Evolutionary conservation across 495 filamentous ascomycete genomes (phyloP).

Genomic region (Baudoinia panamericana): DNA sequence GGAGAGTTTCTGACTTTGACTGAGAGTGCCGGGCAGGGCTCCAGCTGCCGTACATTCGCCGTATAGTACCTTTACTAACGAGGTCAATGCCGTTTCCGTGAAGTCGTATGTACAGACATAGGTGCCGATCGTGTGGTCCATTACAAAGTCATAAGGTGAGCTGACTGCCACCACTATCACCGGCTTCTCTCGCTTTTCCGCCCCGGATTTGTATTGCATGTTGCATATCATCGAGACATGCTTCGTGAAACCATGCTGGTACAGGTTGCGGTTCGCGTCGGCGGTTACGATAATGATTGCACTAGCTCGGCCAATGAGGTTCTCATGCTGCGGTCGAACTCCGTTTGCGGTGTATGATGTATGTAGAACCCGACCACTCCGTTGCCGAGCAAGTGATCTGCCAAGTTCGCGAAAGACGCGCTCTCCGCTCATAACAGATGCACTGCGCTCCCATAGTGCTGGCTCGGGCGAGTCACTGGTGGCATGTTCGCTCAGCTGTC

Average conservation of each 20-base stretch:
- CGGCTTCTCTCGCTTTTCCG: constrained; percentile 47
- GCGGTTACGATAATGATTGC: constrained; percentile 80
- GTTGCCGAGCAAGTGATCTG: constrained; percentile 62
- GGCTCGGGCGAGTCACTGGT: constrained; percentile 35
- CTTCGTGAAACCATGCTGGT: constrained; percentile 83
- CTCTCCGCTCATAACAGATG: constrained; percentile 73
- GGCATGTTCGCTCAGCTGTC: constrained; percentile 36
- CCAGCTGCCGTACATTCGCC: constrained; percentile 63
- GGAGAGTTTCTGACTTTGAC: constrained; percentile 66
- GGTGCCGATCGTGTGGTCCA: constrained; percentile 67
- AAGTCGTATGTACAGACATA: constrained; percentile 92
- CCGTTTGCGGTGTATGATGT: constrained; percentile 87
- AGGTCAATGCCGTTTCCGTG: constrained; percentile 74
- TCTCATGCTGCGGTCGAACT: constrained; percentile 77
- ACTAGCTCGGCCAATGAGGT: constrained; percentile 71
- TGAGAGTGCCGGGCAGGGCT: constrained; percentile 63
- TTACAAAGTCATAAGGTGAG: constrained; percentile 90
- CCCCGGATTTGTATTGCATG: constrained; percentile 42
- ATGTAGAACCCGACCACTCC: constrained; percentile 70
- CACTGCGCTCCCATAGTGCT: constrained; percentile 45
- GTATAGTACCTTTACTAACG: constrained; percentile 67
- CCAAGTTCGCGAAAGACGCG: constrained; percentile 77
- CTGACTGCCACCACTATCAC: constrained; percentile 79
- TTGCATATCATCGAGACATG: constrained; percentile 92
- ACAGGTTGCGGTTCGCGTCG: constrained; percentile 79